A percentile compares a stretch with the other conserved stretches of the same genome.
Conservation (phyloP, 2,329 filamentous ascomycete genomes). For the Chalara sp. region DNA sequence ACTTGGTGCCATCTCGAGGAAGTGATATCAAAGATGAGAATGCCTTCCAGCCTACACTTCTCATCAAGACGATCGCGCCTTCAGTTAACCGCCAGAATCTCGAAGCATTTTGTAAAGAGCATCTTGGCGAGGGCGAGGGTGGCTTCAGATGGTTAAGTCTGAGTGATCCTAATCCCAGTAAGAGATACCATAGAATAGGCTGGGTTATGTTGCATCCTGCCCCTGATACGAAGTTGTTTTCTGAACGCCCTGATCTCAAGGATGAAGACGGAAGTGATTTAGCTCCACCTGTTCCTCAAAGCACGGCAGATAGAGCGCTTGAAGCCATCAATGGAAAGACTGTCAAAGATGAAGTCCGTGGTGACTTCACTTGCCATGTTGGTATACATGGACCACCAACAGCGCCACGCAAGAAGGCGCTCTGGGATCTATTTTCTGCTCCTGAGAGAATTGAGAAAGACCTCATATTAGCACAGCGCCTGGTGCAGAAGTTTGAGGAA, state of each 20-base stretch:
- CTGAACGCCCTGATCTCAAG: slow-evolving; percentile 67
- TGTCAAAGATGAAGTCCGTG: slow-evolving; percentile 86
- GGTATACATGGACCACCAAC: slow-evolving; percentile 87
- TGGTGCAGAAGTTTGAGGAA: slow-evolving; percentile 78
- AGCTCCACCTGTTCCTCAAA: slow-evolving; percentile 35
- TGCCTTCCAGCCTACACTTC: slow-evolving; percentile 79
- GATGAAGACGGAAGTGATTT: slow-evolving; percentile 50
- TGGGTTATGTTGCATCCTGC: slow-evolving; percentile 94
- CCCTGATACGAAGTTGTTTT: slow-evolving; percentile 55
- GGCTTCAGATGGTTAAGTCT: slow-evolving; percentile 95
- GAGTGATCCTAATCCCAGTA: slow-evolving; percentile 93
- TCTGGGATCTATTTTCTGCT: slow-evolving; percentile 94
- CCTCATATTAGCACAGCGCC: slow-evolving; percentile 70
- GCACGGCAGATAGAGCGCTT: slow-evolving; percentile 76
- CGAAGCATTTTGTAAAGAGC: slow-evolving; percentile 89
- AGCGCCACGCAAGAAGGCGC: slow-evolving; percentile 83
- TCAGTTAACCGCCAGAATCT: slow-evolving; percentile 92
- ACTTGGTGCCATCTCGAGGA: slow-evolving; percentile 75
- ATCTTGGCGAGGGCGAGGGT: slow-evolving; percentile 82
- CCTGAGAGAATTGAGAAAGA: slow-evolving; percentile 92
- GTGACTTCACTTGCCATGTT: slow-evolving; percentile 96
- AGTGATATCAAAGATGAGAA: slow-evolving; percentile 87
- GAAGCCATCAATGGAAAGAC: slow-evolving; percentile 97
- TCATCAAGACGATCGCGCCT: slow-evolving; percentile 97
- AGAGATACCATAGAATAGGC: slow-evolving; percentile 94